Evolutionary conservation across 352 stramenopile species (phyloP).

Genomic region (Pythium phragmitis): DNA sequence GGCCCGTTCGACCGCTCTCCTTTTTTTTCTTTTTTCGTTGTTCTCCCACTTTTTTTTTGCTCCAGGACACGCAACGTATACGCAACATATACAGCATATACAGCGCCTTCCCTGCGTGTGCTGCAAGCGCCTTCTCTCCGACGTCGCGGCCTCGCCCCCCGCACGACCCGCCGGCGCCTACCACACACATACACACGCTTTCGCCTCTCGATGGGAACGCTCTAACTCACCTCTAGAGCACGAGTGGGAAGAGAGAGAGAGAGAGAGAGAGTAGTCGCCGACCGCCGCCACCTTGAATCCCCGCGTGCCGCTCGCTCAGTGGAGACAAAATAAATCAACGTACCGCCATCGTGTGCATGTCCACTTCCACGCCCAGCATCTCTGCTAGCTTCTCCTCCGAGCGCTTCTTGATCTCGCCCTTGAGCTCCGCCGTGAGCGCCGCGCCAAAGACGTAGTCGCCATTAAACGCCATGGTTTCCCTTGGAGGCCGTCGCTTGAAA

Average conservation of each 20-base stretch:
- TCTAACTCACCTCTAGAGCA: slow-evolving; percentile 1
- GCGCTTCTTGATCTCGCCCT: slow-evolving; percentile 52
- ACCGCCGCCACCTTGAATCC: not conserved
- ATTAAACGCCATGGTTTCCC: slow-evolving; percentile 22
- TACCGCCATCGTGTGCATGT: slow-evolving; percentile 84
- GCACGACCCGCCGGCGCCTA: not conserved
- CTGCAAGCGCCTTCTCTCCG: slow-evolving; percentile 5
- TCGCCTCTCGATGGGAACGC: not conserved
- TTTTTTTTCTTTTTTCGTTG: slow-evolving; percentile 24
- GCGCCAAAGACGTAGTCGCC: slow-evolving; percentile 64
- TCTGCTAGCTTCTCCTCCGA: slow-evolving; percentile 60
- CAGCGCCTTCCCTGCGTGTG: slow-evolving; percentile 12
- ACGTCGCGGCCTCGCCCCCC: slow-evolving; percentile 1
- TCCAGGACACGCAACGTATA: slow-evolving; percentile 26
- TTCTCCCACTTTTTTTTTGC: slow-evolving; percentile 32
- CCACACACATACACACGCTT: slow-evolving; percentile 3
- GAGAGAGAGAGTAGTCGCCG: slow-evolving; percentile 6
- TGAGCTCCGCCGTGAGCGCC: slow-evolving; percentile 52
- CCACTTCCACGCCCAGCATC: slow-evolving; percentile 80
- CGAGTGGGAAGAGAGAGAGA: slow-evolving; percentile 2
- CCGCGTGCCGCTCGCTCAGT: not conserved
- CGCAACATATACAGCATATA: slow-evolving; percentile 17
- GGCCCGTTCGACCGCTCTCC: slow-evolving; percentile 8
- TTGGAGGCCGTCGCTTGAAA: not conserved
- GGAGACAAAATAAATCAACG: slow-evolving; percentile 24